These are phyloP conservation scores for Chromera velia DNA, from an alignment of 73 alveolate genomes.

Conservation along the genomic window DNA sequence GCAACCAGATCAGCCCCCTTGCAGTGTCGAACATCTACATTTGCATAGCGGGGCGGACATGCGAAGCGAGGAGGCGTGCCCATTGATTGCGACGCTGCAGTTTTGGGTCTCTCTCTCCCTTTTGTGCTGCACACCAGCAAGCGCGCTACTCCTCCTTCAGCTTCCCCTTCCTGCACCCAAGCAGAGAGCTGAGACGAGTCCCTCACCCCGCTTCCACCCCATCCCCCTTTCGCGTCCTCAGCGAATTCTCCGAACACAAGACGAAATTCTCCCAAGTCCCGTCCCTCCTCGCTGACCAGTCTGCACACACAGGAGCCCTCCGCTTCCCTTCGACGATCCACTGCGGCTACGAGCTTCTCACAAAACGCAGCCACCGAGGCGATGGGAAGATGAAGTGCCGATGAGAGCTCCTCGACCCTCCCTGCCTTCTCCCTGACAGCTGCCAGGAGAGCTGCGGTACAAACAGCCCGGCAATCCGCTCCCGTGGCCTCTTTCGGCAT, in stretches of 20 bases:
- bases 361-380: neutral
- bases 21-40: neutral
- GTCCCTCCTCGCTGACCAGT: too few species aligned
- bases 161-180: too few species aligned
- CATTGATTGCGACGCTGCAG: neutral
- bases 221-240: too few species aligned
- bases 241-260: too few species aligned
- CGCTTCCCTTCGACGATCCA: neutral
- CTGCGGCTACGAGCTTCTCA: neutral
- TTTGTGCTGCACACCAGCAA: too few species aligned
- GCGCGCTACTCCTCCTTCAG: too few species aligned
- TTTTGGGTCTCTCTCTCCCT: neutral
- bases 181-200: too few species aligned
- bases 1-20: neutral
- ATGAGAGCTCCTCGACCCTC: neutral
- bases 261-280: too few species aligned
- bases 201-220: too few species aligned
- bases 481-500: neutral
- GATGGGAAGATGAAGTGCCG: neutral
- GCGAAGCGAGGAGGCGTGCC: neutral
- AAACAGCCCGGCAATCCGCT: neutral
- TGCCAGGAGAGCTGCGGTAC: neutral
- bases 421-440: neutral
- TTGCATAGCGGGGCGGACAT: neutral
- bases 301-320: too few species aligned